phyloP scores from a whole-genome alignment of 2,329 filamentous ascomycete genomes.

The Monosporascus sp. region DNA sequence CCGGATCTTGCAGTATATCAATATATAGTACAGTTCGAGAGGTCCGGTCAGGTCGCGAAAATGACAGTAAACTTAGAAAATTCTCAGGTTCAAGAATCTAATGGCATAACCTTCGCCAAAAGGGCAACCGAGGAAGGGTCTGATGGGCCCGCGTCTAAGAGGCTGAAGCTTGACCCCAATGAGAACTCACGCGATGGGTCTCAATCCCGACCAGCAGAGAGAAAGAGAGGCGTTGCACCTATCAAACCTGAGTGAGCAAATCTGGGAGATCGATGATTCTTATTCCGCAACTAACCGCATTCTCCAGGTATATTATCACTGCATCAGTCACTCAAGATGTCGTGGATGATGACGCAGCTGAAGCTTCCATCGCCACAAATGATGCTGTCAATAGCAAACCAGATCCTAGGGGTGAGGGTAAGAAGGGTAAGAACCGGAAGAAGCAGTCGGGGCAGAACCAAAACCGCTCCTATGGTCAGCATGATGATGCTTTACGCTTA shows the following conservation, averaged over 20 bases:
- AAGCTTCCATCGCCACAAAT: slow-evolving; percentile 52
- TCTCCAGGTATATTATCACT: slow-evolving; percentile 28
- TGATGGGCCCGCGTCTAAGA: slow-evolving; percentile 50
- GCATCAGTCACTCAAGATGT: slow-evolving; percentile 23
- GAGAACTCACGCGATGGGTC: slow-evolving; percentile 6
- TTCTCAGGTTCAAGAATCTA: slow-evolving; percentile 5
- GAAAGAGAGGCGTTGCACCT: slow-evolving; percentile 26
- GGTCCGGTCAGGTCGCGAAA: background rate
- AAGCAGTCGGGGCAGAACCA: slow-evolving; percentile 76
- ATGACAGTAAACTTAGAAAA: slow-evolving; percentile 1
- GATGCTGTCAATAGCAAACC: slow-evolving; percentile 49
- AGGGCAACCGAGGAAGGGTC: slow-evolving; percentile 23
- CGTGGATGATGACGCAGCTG: slow-evolving; percentile 55
- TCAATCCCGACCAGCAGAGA: slow-evolving; percentile 9
- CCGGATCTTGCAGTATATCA: background rate
- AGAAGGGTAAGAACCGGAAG: slow-evolving; percentile 47
- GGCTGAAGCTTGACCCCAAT: slow-evolving; percentile 47
- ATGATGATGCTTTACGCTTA: slow-evolving; percentile 69
- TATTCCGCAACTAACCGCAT: background rate
- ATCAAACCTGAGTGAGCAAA: slow-evolving; percentile 33
- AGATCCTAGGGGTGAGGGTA: slow-evolving; percentile 29
- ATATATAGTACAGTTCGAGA: background rate
- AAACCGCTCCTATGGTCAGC: slow-evolving; percentile 73
- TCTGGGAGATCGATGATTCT: background rate
- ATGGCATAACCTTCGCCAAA: slow-evolving; percentile 10